phyloP scores from a whole-genome alignment of 2,329 filamentous ascomycete genomes.

The Elsinoe perseae region DNA sequence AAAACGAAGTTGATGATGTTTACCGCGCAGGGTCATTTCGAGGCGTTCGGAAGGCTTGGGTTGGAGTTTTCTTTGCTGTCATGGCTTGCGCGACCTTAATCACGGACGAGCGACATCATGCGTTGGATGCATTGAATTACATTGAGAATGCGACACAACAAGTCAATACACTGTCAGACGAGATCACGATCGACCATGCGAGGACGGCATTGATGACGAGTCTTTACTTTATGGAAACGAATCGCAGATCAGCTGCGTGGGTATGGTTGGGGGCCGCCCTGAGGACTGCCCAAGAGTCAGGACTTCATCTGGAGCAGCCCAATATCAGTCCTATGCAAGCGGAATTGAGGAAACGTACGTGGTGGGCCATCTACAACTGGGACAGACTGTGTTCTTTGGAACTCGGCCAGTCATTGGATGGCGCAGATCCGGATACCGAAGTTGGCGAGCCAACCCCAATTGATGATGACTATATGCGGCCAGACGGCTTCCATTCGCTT shows the following conservation, averaged over 20 bases:
- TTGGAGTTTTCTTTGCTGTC: constrained; percentile 73
- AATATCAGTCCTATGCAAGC: constrained; percentile 67
- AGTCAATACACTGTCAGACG: constrained; percentile 75
- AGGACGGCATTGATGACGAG: constrained; percentile 65
- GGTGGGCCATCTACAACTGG: constrained; percentile 90
- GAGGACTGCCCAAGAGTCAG: constrained; percentile 73
- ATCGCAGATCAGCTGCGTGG: constrained; percentile 77
- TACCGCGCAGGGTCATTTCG: constrained; percentile 59
- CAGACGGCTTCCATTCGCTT: constrained; percentile 39
- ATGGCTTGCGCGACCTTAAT: constrained; percentile 77
- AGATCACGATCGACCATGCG: constrained; percentile 67
- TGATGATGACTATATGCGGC: constrained; percentile 68
- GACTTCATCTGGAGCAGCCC: constrained; percentile 67
- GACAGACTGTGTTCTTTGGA: constrained; percentile 77
- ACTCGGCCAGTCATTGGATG: constrained; percentile 69
- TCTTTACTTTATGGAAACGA: constrained; percentile 76
- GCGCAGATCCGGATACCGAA: constrained; percentile 84
- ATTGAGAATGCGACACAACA: constrained; percentile 30
- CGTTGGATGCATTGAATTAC: constrained; percentile 36
- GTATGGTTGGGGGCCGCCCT: constrained; percentile 76
- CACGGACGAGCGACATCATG: constrained; percentile 57
- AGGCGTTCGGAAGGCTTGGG: constrained; percentile 60
- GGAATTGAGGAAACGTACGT: constrained; percentile 79
- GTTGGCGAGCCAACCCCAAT: constrained; percentile 69
- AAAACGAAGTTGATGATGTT: constrained; percentile 65